Evolutionary conservation across 139 green algal genomes (phyloP), one percentile per base, ranked within the genome.

Genomic region (Chlamydomonas sp.): DNA sequence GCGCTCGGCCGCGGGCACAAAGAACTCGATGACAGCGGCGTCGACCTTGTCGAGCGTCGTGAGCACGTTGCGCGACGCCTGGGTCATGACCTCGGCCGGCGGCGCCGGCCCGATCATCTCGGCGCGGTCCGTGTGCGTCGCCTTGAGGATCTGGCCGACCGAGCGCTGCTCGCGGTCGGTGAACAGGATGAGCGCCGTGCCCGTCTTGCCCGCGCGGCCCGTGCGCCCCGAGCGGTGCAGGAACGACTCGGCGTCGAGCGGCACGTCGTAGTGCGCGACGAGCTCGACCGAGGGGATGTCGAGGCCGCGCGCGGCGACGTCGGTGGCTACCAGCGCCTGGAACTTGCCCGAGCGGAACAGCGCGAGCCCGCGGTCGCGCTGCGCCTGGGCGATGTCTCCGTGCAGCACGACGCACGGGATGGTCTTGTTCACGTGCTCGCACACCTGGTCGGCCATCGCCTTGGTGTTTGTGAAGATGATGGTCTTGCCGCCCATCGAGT

Each of bases 401-500:
- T 97, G 95, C 69, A 98, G 84, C 8, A 88, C 85, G 30, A 86
- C 82, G 30, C 76, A 81, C 0, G 69, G 33, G 26, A 73, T 66
- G 31, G 58, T 74, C 66, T 92, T 78, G 35, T 63, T 65, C 64
- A 98, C 73, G 3, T 39, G 58, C 38, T 79, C 75, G n/a, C 16
- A 26, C 16, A 64, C 54, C 54, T 64, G 10, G 16, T 64, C 54
- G 34, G 24, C 30, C 54, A 64, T 64, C 37, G 83, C 78, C 85
- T 99, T 99, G 69, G 94, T 98, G 64, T 97, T 89, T 1, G 88
- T 91, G 79, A 99, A 99, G 1, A 98, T 81, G 60, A 99, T 98
- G 71, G 88, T 83, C 70, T 95, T 95, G 73, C 88, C 89, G 47
- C 80, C 83, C 16, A 66, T 35, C 5, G 8, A 83, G 58, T 98